Evolutionary conservation across 768 basidiomycete species (phyloP).

Genomic region (Astraeus odoratus): DNA sequence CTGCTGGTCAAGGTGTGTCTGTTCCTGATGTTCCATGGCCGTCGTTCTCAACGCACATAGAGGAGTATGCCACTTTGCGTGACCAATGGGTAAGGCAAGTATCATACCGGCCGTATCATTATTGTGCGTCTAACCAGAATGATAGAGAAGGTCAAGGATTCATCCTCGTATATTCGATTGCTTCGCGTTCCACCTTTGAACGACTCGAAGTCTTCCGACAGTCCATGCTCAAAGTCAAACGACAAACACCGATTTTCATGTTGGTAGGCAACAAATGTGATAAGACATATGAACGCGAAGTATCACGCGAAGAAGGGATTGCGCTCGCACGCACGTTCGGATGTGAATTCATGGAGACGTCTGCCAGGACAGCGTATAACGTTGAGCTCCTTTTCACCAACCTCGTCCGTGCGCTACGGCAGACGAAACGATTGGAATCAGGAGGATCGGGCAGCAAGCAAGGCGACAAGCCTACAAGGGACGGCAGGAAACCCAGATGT

Average conservation of each 20-base stretch:
- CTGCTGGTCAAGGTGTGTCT: conserved; percentile 87
- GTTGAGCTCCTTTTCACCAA: conserved; percentile 87
- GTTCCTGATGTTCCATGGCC: conserved; percentile 1
- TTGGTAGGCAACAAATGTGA: conserved; percentile 96
- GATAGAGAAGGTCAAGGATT: conserved; percentile 94
- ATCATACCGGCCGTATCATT: conserved; percentile 1
- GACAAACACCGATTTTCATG: conserved; percentile 82
- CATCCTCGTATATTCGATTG: conserved; percentile 94
- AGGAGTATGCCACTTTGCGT: conserved; percentile 94
- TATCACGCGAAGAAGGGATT: conserved; percentile 83
- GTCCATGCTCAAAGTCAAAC: conserved; percentile 84
- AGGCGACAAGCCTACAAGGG: conserved; percentile 36
- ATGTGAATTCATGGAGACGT: conserved; percentile 93
- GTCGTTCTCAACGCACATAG: conserved; percentile 37
- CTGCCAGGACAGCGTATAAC: conserved; percentile 91
- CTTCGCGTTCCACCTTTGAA: conserved; percentile 87
- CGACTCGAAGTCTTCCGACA: conserved; percentile 86
- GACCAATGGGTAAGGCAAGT: conserved; percentile 97
- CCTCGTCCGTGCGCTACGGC: conserved; percentile 77
- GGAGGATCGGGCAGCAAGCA: conserved; percentile 37
- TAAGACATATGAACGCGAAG: conserved; percentile 86
- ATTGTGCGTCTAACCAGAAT: conserved; percentile 6
- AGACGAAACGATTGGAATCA: conserved; percentile 49
- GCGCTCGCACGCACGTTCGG: conserved; percentile 77
- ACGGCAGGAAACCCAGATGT: conserved; percentile 53